These are phyloP conservation scores for Cryptococcus depauperatus DNA, from an alignment of 1,284 basidiomycete species.

Conservation along the genomic window DNA sequence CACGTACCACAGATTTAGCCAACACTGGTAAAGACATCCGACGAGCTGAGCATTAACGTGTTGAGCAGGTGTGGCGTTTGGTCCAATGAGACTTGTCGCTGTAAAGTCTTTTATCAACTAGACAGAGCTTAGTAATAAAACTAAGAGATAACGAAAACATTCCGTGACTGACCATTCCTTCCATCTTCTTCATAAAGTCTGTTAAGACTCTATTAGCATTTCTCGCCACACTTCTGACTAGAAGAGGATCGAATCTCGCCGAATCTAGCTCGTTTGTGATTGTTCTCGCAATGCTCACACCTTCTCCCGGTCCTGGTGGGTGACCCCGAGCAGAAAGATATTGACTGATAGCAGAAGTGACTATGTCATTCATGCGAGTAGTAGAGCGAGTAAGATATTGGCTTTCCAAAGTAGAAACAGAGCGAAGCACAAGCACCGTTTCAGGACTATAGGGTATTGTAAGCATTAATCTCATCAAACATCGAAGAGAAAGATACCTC, in stretches of 20 bases:
- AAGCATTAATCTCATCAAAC: background rate
- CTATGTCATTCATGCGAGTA: slow-evolving; percentile 67
- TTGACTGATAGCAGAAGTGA: slow-evolving; percentile 59
- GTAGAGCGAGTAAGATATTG: slow-evolving; percentile 77
- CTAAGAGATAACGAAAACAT: background rate
- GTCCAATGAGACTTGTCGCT: slow-evolving; percentile 65
- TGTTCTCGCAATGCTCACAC: slow-evolving; percentile 62
- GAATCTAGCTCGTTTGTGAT: slow-evolving; percentile 86
- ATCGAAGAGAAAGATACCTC: slow-evolving; percentile 52
- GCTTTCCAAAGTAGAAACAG: slow-evolving; percentile 71
- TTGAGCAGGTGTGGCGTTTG: slow-evolving; percentile 68
- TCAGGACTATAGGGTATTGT: slow-evolving; percentile 58
- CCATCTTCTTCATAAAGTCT: slow-evolving; percentile 55
- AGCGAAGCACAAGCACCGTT: slow-evolving; percentile 74
- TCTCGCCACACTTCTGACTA: slow-evolving; percentile 69
- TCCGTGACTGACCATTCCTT: slow-evolving; percentile 56
- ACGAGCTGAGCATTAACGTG: slow-evolving; percentile 65
- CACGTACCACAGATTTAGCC: slow-evolving; percentile 60
- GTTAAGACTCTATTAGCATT: slow-evolving; percentile 62
- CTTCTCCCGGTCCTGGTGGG: slow-evolving; percentile 68
- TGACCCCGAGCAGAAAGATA: slow-evolving; percentile 53
- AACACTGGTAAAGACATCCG: slow-evolving; percentile 69
- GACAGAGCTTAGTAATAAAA: background rate
- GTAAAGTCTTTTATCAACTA: slow-evolving; percentile 70
- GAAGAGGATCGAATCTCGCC: slow-evolving; percentile 82